These are phyloP conservation scores for Rhodotorula sp. DNA, from an alignment of 1,284 basidiomycete species.

Conservation along the genomic window DNA sequence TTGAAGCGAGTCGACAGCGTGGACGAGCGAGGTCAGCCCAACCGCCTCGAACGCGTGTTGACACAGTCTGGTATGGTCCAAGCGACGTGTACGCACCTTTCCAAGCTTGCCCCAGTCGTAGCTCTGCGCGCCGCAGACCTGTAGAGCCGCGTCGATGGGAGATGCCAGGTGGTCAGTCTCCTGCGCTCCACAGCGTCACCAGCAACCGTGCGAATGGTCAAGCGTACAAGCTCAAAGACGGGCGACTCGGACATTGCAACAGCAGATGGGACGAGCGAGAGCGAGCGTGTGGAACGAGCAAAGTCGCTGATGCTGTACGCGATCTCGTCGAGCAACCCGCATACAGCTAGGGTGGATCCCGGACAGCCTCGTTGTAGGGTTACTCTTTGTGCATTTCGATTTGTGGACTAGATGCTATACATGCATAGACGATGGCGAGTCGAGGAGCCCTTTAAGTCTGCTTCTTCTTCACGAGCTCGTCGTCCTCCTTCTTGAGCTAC, in stretches of 20 bases:
- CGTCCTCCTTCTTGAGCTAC: conserved; percentile 57
- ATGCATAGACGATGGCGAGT: neutral
- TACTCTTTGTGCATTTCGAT: too few species aligned
- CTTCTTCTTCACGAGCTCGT: conserved; percentile 56
- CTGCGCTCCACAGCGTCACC: neutral
- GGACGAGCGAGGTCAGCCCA: neutral
- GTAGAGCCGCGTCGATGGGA: neutral
- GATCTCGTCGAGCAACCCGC: neutral
- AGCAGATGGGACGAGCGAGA: neutral
- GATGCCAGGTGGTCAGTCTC: neutral
- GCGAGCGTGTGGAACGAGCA: neutral
- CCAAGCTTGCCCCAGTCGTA: conserved; percentile 62
- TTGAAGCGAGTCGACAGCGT: neutral
- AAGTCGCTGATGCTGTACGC: neutral
- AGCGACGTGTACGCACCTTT: conserved; percentile 28
- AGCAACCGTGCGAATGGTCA: too few species aligned
- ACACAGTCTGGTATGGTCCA: accelerated
- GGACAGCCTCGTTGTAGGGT: too few species aligned
- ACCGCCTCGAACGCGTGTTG: neutral
- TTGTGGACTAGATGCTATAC: too few species aligned
- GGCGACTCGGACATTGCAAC: conserved; percentile 12
- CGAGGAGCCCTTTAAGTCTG: conserved; percentile 47
- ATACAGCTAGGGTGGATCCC: too few species aligned
- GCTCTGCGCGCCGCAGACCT: conserved; percentile 46
- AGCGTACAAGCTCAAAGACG: conserved; percentile 34